Conservation (phyloP, 768 basidiomycete genomes). For the Dacryopinax primogenitus region DNA sequence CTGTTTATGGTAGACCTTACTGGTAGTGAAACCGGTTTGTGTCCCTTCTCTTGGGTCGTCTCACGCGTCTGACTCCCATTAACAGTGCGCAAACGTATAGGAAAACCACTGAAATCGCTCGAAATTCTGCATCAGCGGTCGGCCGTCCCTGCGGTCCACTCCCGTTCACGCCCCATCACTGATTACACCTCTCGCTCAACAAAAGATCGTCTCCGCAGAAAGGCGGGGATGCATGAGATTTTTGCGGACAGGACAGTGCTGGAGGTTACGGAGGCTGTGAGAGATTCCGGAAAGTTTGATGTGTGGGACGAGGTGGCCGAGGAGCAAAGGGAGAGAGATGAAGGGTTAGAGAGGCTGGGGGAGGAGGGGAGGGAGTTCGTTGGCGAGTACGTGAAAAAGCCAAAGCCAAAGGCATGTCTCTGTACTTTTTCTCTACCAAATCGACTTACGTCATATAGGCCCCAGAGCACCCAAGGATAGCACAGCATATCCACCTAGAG, state of each 20-base stretch:
- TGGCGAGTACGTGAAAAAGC: conserved; percentile 26
- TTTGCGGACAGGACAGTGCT: conserved; percentile 33
- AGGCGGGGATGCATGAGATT: conserved; percentile 62
- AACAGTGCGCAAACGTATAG: conserved; percentile 43
- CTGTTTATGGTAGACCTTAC: conserved; percentile 69
- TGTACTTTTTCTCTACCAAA: conserved; percentile 9
- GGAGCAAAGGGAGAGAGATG: conserved; percentile 42
- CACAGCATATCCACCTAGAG: conserved; percentile 40
- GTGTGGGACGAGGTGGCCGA: conserved; percentile 42
- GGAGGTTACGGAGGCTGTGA: conserved; percentile 37
- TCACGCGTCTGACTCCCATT: not conserved
- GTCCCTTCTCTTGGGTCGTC: not conserved
- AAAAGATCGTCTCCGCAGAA: conserved; percentile 59
- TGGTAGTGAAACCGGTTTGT: conserved; percentile 62
- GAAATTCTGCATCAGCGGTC: conserved; percentile 78
- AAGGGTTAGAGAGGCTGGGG: conserved; percentile 28
- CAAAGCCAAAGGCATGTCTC: conserved; percentile 48
- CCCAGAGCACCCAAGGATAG: not conserved
- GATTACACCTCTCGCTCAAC: conserved; percentile 45
- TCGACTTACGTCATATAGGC: not conserved
- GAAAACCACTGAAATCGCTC: conserved; percentile 44
- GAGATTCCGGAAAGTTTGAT: conserved; percentile 26
- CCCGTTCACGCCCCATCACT: conserved; percentile 32
- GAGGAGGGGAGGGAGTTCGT: conserved; percentile 24
- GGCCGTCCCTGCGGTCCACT: conserved; percentile 70